A percentile compares a stretch with the other conserved stretches of the same genome.
Evolutionary conservation across 331 rosid genomes (phyloP).

Genomic region (Telfairia occidentalis): DNA sequence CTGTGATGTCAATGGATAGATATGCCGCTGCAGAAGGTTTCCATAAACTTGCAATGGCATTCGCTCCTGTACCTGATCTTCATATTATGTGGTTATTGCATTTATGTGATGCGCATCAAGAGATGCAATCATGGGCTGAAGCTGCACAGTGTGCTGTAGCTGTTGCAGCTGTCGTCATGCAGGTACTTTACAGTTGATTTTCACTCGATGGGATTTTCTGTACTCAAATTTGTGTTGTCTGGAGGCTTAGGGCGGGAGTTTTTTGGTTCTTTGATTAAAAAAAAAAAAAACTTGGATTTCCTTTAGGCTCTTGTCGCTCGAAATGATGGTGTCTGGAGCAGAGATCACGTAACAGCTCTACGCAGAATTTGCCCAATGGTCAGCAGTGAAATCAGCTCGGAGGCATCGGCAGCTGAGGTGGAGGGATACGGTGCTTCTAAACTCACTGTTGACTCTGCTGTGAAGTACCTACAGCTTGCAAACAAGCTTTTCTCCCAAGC

Average conservation of each 20-base stretch:
- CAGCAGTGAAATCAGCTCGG: slow-evolving; percentile 81
- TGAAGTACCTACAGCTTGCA: slow-evolving; percentile 91
- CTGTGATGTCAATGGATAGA: slow-evolving; percentile 85
- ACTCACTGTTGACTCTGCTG: slow-evolving; percentile 90
- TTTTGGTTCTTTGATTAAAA: neutral
- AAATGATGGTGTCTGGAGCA: slow-evolving; percentile 98
- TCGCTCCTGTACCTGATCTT: slow-evolving; percentile 98
- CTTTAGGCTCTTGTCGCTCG: slow-evolving; percentile 86
- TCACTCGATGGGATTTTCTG: neutral
- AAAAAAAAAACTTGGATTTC: neutral
- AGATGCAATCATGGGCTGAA: slow-evolving; percentile 99
- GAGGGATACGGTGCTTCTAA: slow-evolving; percentile 99
- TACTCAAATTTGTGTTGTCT: neutral
- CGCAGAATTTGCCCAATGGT: slow-evolving; percentile 96
- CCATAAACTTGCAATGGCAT: slow-evolving; percentile 88
- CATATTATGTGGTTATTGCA: slow-evolving; percentile 99
- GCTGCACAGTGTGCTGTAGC: slow-evolving; percentile 99
- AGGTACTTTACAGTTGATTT: slow-evolving; percentile 28
- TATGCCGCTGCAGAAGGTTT: slow-evolving; percentile 96
- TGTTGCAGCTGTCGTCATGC: slow-evolving; percentile 99
- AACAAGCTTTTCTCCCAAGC: slow-evolving; percentile 96
- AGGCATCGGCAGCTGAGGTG: slow-evolving; percentile 95
- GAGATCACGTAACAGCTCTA: slow-evolving; percentile 75
- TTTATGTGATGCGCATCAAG: slow-evolving; percentile 95
- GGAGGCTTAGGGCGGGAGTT: neutral